These are phyloP conservation scores for Castanospermum australe DNA, from an alignment of 306 rosid species.

Conservation along the genomic window DNA sequence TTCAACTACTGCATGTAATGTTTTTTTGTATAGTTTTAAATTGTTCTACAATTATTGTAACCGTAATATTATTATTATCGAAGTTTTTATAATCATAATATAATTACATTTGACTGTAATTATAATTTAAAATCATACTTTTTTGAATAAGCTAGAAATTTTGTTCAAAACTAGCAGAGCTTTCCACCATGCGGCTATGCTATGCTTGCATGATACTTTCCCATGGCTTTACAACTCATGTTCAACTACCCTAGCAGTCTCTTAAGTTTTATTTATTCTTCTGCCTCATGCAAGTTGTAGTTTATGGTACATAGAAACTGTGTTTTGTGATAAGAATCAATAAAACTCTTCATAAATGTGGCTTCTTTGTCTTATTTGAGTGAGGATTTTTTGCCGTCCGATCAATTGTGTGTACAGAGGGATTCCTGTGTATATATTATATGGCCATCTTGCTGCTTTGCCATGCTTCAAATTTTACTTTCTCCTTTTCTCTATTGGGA, in stretches of 20 bases:
- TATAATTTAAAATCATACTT: no score
- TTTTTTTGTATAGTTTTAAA: not conserved
- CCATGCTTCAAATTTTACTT: not conserved
- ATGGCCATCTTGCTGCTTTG: not conserved
- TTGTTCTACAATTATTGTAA: no score
- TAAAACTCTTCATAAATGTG: not conserved
- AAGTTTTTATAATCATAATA: no score
- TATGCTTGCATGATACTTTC: not conserved
- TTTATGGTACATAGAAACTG: not conserved
- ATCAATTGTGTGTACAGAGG: not conserved
- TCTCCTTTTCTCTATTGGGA: not conserved
- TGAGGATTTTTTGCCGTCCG: constrained; percentile 19
- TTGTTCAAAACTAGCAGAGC: not conserved
- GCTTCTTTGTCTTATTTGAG: constrained; percentile 20
- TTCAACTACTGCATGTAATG: not conserved
- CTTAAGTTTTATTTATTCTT: not conserved
- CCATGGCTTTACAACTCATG: constrained; percentile 29
- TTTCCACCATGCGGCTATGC: constrained; percentile 21
- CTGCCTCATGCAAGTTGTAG: not conserved
- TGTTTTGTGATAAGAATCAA: not conserved
- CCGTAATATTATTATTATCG: no score
- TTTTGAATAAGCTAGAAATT: not conserved
- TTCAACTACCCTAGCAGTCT: not conserved
- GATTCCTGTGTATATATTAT: not conserved
- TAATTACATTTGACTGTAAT: no score